Evolutionary conservation across 148 eudicot species (phyloP), one percentile per base, ranked within the genome.

Genomic region (Nyssa sinensis): DNA sequence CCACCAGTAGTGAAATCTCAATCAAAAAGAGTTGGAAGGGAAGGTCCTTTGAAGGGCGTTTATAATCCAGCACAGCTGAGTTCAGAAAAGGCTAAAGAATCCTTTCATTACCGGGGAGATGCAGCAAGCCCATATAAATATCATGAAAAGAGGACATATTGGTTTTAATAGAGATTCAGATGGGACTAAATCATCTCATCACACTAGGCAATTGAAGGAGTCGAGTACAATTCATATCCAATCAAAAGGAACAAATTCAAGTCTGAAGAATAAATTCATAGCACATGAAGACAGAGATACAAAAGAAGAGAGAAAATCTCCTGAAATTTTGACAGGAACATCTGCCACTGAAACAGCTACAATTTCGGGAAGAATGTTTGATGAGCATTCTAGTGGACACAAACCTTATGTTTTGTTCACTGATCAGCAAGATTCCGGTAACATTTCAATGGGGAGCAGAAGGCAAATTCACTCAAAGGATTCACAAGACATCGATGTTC

Each of bases 1-100:
- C 74, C 81, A 73, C 78, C 78, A 69, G 35, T 62, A 32, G 51
- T 59, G 62, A 75, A 86, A 65, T 55, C 81, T 73, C 84, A 77
- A 58, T 21, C 76, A 23, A 66, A 85, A 60, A 83, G 67, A 80
- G 71, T 59, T 77, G 79, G 57, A 37, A 61, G n/a, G 21, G 81
- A 61, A 62, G 62, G 74, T 64, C 39, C 31, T 12, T n/a, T 53
- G 33, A 66, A 82, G 37, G 77, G 77, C 73, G 51, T 72, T 53
- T 71, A 66, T 49, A 51, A 70, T 37, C 61, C 60, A 16, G 29
- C 23, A 32, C 51, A 70, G 61, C 29, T n/a, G 24, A 70, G 51
- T 37, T 75, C 62, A 31, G 66, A 39, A 66, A n/a, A 74, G 62
- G 73, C 63, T 62, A 44, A 65, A 73, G 41, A 78, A 25, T 8